These are phyloP conservation scores for Jatropha podagrica DNA, from an alignment of 441 rosid species.

Conservation along the genomic window DNA sequence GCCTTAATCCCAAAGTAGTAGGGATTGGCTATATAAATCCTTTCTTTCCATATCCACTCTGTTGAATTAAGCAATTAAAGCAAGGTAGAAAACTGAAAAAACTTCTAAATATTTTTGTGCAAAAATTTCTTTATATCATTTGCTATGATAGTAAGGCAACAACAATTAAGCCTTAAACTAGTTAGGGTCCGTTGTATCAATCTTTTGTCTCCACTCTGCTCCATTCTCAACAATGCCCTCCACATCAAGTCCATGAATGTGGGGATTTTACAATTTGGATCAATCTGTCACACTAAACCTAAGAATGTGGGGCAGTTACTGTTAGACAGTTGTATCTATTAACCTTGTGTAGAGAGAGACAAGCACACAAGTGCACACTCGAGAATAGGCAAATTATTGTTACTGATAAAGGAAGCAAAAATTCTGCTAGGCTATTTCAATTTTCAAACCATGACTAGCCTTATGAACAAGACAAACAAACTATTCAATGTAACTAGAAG, in stretches of 20 bases:
- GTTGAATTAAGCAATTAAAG: too few relatives aligned
- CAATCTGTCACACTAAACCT: neutral
- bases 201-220: too few relatives aligned
- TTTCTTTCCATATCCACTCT: too few relatives aligned
- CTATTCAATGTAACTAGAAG: conserved; percentile 13
- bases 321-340: neutral
- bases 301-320: neutral
- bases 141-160: too few relatives aligned
- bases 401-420: neutral
- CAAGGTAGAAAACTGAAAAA: too few relatives aligned
- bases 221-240: neutral
- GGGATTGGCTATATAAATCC: too few relatives aligned
- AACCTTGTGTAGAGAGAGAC: neutral
- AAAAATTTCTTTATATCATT: too few relatives aligned
- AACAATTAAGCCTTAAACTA: too few relatives aligned
- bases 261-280: neutral
- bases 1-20: too few relatives aligned
- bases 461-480: conserved; percentile 5
- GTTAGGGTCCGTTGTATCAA: too few relatives aligned
- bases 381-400: neutral
- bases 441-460: conserved; percentile 7
- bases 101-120: too few relatives aligned
- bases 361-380: neutral
- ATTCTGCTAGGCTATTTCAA: neutral
- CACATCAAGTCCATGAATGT: neutral